Base-by-base conservation (phyloP, 164 flowering plant species). In the Dillenia turbinata region DNA sequence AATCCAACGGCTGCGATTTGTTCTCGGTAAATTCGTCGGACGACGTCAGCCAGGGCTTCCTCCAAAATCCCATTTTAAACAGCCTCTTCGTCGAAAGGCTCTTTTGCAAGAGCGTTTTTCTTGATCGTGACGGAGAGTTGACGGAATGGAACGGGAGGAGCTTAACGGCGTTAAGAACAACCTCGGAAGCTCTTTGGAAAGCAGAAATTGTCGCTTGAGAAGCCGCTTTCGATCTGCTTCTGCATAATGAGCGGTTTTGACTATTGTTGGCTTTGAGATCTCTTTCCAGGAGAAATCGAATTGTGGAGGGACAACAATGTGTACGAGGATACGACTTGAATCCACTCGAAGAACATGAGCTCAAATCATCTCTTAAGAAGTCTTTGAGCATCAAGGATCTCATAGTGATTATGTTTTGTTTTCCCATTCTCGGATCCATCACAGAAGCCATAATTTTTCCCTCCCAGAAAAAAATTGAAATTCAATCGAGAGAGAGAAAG, bases 301-400 rank as follows among this genome's bases (percentile, higher is more conserved):
- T 77, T 48, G 78, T 66, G 1, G 90, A 64, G 46, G 72, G 54
- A 66, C 76, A 73, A 60, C 79, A 81, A 12, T 73, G 76, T n/a
- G 71, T 59, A 5, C 91, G 79, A 1, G 90, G 87, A 52, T 74
- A 76, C 6, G 90, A 83, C 49, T 65, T 70, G 75, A 90, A 90
- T 47, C 85, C 89, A 67, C 68, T 83, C 63, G 89, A 82, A 0
- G 93, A 85, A 54, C 87, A 86, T 0, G 90, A 89, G 60, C 85
- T 79, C 52, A 77, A 52, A 61, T 90, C 95, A 33, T 86, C 89
- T 15, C 57, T 52, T 13, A 90, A 73, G 65, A 69, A 86, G 61
- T 90, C 97, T 53, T 83, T 90, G 16, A 90, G 79, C 75, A 86
- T 57, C 61, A 73, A 24, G n/a, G 83, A 77, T 45, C 49, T 62